These are phyloP conservation scores for Colletotrichum eremochloae DNA, from an alignment of 2,329 filamentous ascomycete species.

Conservation along the genomic window DNA sequence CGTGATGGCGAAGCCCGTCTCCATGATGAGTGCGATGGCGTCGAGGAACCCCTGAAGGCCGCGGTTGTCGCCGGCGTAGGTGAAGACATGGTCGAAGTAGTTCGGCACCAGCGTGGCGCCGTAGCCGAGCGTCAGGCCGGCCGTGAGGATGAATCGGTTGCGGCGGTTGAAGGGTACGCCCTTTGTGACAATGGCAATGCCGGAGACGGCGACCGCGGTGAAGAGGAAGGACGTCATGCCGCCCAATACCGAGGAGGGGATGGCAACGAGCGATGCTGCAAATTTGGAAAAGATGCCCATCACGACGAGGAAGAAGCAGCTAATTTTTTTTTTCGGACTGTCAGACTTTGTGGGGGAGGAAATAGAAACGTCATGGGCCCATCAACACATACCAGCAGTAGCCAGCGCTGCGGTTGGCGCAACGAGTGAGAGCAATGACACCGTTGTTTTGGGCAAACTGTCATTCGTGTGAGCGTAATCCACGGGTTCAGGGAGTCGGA, in stretches of 20 bases:
- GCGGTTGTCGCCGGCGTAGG: conserved; percentile 76
- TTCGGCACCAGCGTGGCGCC: conserved; percentile 75
- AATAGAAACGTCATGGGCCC: not conserved
- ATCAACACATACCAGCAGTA: conserved; percentile 68
- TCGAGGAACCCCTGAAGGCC: conserved; percentile 80
- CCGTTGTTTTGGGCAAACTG: conserved; percentile 86
- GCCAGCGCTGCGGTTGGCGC: conserved; percentile 84
- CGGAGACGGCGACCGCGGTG: conserved; percentile 80
- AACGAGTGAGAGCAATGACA: conserved; percentile 84
- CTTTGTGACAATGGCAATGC: conserved; percentile 80
- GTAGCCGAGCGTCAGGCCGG: conserved; percentile 79
- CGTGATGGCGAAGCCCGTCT: conserved; percentile 81
- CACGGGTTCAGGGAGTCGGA: not conserved
- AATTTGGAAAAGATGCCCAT: conserved; percentile 90
- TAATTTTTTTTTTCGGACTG: not conserved
- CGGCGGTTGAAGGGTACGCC: conserved; percentile 81
- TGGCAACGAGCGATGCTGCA: conserved; percentile 81
- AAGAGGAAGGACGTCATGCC: conserved; percentile 86
- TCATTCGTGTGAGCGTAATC: not conserved
- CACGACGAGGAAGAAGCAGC: conserved; percentile 79
- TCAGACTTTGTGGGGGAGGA: not conserved
- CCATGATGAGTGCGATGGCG: conserved; percentile 79
- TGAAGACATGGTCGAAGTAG: conserved; percentile 80
- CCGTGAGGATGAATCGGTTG: conserved; percentile 85
- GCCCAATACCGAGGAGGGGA: conserved; percentile 75